Evolutionary conservation across 306 rosid species (phyloP).

Genomic region (Datisca glomerata): DNA sequence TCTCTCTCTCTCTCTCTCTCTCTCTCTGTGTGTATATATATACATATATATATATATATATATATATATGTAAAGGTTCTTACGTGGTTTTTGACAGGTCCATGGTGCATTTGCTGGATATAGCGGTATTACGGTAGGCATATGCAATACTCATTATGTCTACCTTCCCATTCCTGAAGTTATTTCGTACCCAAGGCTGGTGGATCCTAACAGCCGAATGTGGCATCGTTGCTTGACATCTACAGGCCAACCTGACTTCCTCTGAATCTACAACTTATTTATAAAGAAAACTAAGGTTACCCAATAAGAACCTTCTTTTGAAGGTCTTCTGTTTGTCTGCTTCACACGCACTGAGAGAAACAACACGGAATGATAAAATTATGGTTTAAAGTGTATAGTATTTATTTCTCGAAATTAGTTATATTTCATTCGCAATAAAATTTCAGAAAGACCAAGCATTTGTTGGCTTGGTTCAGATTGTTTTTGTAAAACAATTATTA

Average conservation of each 20-base stretch:
- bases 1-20: conserved; percentile 11
- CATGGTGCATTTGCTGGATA: conserved; percentile 98
- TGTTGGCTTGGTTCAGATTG: too few relatives aligned
- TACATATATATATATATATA: not conserved
- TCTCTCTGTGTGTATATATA: not conserved
- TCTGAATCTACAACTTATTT: conserved; percentile 18
- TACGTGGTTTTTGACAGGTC: conserved; percentile 36
- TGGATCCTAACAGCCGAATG: conserved; percentile 93
- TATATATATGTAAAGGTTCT: not conserved
- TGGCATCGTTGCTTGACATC: conserved; percentile 99
- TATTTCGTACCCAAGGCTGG: conserved; percentile 66
- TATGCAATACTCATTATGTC: conserved; percentile 92
- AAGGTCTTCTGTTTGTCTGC: too few relatives aligned
- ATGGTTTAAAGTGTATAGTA: too few relatives aligned
- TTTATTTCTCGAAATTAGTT: too few relatives aligned
- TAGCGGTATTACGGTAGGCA: conserved; percentile 87
- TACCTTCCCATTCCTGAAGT: conserved; percentile 95
- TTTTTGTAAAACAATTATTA: too few relatives aligned
- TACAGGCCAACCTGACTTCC: conserved; percentile 93
- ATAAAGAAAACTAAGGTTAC: conserved; percentile 14
- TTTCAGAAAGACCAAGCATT: too few relatives aligned
- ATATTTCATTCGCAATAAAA: too few relatives aligned
- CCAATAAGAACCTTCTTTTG: conserved; percentile 1
- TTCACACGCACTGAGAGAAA: too few relatives aligned
- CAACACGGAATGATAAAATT: not conserved